These are phyloP conservation scores for Pluteus cervinus DNA, from an alignment of 768 basidiomycete genomes.

Conservation along the genomic window DNA sequence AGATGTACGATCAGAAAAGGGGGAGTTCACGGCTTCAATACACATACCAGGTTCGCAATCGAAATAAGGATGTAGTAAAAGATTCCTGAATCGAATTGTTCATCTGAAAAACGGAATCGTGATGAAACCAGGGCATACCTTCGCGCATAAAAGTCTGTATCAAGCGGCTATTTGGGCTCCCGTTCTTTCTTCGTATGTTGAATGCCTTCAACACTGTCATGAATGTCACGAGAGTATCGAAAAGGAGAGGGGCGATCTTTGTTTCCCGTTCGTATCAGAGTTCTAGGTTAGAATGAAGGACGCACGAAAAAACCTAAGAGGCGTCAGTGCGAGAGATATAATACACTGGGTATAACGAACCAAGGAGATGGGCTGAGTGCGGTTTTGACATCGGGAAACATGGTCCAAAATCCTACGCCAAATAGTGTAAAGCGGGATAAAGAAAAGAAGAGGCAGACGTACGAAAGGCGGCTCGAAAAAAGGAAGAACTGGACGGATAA, in stretches of 20 bases:
- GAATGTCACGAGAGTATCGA: slow-evolving; percentile 73
- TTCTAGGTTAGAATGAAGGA: slow-evolving; percentile 9
- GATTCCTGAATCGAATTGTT: slow-evolving; percentile 40
- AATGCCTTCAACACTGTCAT: slow-evolving; percentile 82
- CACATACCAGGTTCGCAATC: slow-evolving; percentile 65
- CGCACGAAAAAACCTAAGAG: slow-evolving; percentile 52
- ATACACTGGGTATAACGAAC: slow-evolving; percentile 29
- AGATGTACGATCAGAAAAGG: slow-evolving; percentile 3
- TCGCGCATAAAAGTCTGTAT: slow-evolving; percentile 84
- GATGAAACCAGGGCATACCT: slow-evolving; percentile 40
- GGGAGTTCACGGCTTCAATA: not conserved
- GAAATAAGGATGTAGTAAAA: slow-evolving; percentile 85
- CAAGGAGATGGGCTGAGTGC: slow-evolving; percentile 76
- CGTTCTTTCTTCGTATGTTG: slow-evolving; percentile 66
- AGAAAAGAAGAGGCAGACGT: slow-evolving; percentile 15
- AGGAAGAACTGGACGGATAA: slow-evolving; percentile 43
- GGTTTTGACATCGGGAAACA: slow-evolving; percentile 81
- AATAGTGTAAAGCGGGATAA: slow-evolving; percentile 2
- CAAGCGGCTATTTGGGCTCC: slow-evolving; percentile 69
- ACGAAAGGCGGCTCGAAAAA: slow-evolving; percentile 62
- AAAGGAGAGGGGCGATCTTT: slow-evolving; percentile 78
- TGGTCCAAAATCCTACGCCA: slow-evolving; percentile 51
- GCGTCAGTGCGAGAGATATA: slow-evolving; percentile 8
- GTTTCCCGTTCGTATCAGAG: slow-evolving; percentile 6
- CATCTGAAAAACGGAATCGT: slow-evolving; percentile 1